Evolutionary conservation across 345 rosid species (phyloP).

Genomic region (Eucalyptus sp.): DNA sequence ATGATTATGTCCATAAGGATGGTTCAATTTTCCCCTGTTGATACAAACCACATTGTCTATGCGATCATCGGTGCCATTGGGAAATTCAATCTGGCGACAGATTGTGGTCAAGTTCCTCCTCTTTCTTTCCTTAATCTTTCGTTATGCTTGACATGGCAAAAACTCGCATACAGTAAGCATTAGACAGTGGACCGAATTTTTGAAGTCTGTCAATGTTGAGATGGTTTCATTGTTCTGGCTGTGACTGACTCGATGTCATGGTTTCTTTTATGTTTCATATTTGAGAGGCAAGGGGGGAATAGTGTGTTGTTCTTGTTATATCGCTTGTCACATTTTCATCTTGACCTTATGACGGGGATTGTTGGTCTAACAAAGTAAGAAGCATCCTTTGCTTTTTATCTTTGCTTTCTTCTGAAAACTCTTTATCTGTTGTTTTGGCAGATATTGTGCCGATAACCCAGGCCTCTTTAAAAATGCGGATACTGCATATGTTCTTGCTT

Average conservation of each 20-base stretch:
- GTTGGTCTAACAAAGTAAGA: background rate
- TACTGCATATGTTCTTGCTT: conserved; percentile 99
- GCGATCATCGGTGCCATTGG: background rate
- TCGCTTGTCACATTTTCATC: background rate
- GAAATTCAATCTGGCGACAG: background rate
- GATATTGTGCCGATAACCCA: conserved; percentile 95
- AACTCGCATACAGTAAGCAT: background rate
- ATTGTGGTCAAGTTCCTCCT: background rate
- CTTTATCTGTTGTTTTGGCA: conserved; percentile 13
- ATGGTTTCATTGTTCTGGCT: background rate
- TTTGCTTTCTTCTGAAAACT: background rate
- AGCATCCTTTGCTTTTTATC: background rate
- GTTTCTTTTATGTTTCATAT: background rate
- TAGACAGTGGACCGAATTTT: background rate
- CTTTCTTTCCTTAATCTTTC: background rate
- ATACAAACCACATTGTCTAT: background rate
- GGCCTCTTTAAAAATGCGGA: conserved; percentile 95
- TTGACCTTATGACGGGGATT: background rate
- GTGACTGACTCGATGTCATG: background rate
- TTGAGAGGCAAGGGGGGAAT: background rate
- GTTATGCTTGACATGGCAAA: background rate
- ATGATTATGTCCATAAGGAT: background rate
- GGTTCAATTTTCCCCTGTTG: background rate
- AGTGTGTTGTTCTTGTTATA: background rate
- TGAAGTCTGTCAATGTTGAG: background rate